Evolutionary conservation across 2,329 filamentous ascomycete genomes (phyloP), one percentile per base, ranked within the genome.

Genomic region (Lecanoromycetidae sp.): DNA sequence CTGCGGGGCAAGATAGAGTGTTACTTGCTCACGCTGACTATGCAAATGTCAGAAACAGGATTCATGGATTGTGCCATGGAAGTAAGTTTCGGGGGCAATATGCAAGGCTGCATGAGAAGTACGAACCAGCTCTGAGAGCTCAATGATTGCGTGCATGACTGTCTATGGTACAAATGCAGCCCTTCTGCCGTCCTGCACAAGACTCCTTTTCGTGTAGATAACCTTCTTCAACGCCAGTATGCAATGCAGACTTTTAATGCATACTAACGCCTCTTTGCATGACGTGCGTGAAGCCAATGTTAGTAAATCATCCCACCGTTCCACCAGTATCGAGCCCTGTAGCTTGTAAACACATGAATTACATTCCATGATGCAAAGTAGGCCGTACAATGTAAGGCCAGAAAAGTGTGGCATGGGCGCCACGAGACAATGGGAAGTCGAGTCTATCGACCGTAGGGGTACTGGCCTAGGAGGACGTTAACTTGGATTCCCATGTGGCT

Each of bases 401-500:
- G 23, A 29, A 2, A 17, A 13, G 23, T 13, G 13, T 5, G 7
- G 4, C n/a, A 26, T 4, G 13, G 5, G 9, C 10, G 3, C 39
- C 9, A 10, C 12, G 5, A 10, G 13, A 19, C 7, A 6, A 26
- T 15, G 2, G 4, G 6, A 13, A 5, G 19, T 12, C 15, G 5
- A 36, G 13, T 1, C 20, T 12, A 50, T 30, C 42, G 41, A 37
- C 41, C 42, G 37, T 50, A 50, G 13, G 37, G 36, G 43, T 50
- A 42, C 12, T 23, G 5, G 4, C 27, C 48, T 50, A 32, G 26
- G 17, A 30, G n/a, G n/a, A 35, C 9, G 27, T 50, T 37, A 50
- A 25, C 32, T 5, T 46, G 2, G 29, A 6, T 17, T 33, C 13
- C 25, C 3, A 19, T n/a, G 7, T 25, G 15, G 9, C 19, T 19